A percentile compares a stretch with the other conserved stretches of the same genome.
phyloP scores from a whole-genome alignment of 2,329 filamentous ascomycete species.

The Hypoxylon sp. region DNA sequence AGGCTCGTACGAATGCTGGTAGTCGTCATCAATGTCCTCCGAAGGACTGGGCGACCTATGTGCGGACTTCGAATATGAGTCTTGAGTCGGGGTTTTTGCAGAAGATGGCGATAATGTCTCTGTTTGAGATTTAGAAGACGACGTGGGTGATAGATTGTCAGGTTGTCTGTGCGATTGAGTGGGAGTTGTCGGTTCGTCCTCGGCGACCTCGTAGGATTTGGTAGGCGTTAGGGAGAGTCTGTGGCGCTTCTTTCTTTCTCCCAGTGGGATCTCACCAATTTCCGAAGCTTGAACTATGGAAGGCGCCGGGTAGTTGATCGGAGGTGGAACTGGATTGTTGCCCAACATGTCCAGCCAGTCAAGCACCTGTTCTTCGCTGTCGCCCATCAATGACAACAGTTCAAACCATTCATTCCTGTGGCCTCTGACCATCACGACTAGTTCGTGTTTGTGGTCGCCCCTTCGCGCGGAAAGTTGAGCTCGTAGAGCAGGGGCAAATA shows the following conservation, averaged over 20 bases:
- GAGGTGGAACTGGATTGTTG: conserved; percentile 58
- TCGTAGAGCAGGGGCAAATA: conserved; percentile 88
- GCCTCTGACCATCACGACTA: conserved; percentile 89
- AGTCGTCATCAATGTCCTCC: conserved; percentile 17
- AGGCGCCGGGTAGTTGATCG: conserved; percentile 47
- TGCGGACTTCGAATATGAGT: conserved; percentile 41
- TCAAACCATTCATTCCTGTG: conserved; percentile 81
- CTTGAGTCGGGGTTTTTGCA: conserved; percentile 52
- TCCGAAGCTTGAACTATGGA: conserved; percentile 39
- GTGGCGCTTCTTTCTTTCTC: conserved; percentile 47
- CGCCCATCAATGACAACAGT: conserved; percentile 77
- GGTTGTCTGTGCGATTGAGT: conserved; percentile 47
- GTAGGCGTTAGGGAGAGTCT: conserved; percentile 34
- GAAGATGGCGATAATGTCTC: conserved; percentile 41
- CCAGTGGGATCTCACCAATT: conserved; percentile 50
- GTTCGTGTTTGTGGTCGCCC: conserved; percentile 73
- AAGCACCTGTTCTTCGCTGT: conserved; percentile 77
- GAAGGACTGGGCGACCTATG: conserved; percentile 27
- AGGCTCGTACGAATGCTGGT: conserved; percentile 42
- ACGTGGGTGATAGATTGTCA: conserved; percentile 44
- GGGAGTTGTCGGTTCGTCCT: conserved; percentile 48
- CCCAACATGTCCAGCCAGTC: conserved; percentile 90
- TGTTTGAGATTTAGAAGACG: conserved; percentile 34
- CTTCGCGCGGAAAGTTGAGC: conserved; percentile 79
- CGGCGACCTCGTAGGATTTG: conserved; percentile 32